Percentiles rank a stretch among this genome's conserved stretches.
These are phyloP conservation scores for Tricholoma matsutake DNA, from an alignment of 768 basidiomycete genomes.

Conservation along the genomic window DNA sequence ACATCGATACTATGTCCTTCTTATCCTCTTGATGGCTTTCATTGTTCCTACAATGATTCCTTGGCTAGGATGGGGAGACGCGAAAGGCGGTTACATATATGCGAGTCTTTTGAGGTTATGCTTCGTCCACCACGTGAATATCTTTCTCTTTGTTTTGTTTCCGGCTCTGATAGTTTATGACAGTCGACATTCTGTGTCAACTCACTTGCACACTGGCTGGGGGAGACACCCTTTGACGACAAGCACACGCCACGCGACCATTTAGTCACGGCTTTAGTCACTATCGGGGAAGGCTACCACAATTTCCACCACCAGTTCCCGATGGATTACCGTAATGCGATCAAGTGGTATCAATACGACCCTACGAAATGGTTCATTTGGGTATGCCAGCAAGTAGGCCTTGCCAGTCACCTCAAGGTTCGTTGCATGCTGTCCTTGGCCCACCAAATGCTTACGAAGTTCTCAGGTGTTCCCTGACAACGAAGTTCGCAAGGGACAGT, in stretches of 20 bases:
- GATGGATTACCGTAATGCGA: constrained; percentile 96
- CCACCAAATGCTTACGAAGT: background rate
- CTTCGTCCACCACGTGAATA: constrained; percentile 83
- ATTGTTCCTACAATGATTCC: constrained; percentile 74
- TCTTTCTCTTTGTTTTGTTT: constrained; percentile 13
- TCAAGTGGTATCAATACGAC: constrained; percentile 92
- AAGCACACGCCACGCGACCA: constrained; percentile 93
- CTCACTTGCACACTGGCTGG: constrained; percentile 95
- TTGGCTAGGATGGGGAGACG: constrained; percentile 84
- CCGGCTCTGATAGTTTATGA: constrained; percentile 5
- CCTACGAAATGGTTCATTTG: constrained; percentile 93
- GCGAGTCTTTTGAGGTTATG: constrained; percentile 74
- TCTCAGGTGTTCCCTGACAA: constrained; percentile 48
- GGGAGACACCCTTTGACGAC: constrained; percentile 90
- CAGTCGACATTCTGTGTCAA: constrained; percentile 97
- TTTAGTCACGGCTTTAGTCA: constrained; percentile 82
- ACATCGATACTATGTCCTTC: constrained; percentile 70
- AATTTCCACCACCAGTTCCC: constrained; percentile 98
- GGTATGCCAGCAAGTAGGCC: constrained; percentile 53
- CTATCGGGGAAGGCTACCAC: constrained; percentile 96
- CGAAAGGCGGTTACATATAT: constrained; percentile 81
- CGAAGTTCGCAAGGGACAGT: constrained; percentile 79
- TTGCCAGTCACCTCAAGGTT: constrained; percentile 70
- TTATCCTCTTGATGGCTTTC: constrained; percentile 71
- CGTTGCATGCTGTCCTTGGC: background rate